A percentile compares a stretch with the other conserved stretches of the same genome.
phyloP scores from a whole-genome alignment of 2,329 filamentous ascomycete species.

The Cladosporium sp. region DNA sequence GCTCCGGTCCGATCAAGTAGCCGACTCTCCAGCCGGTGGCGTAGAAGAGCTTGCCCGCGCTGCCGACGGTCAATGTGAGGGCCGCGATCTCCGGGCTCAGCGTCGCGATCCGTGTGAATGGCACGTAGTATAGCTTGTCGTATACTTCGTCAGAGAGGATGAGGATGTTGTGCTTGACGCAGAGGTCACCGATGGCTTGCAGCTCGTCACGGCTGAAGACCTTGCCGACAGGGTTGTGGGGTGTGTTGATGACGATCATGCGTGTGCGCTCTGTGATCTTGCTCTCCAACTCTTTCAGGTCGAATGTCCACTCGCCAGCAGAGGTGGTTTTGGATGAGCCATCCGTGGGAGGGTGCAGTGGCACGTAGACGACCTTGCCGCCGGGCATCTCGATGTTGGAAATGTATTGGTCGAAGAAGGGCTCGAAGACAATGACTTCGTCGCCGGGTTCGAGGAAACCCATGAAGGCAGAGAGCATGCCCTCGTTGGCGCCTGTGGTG shows the following conservation, averaged over 20 bases:
- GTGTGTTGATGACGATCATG: constrained; percentile 91
- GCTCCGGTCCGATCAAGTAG: constrained; percentile 86
- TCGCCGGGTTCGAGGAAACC: constrained; percentile 92
- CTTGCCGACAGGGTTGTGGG: constrained; percentile 96
- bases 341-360: constrained; percentile 83
- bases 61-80: constrained; percentile 90
- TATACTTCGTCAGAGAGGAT: constrained; percentile 68
- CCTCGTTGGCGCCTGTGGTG: constrained; percentile 88
- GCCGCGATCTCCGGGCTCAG: constrained; percentile 86
- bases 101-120: constrained; percentile 89
- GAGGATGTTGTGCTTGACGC: constrained; percentile 89
- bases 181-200: constrained; percentile 80
- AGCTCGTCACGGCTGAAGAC: constrained; percentile 86
- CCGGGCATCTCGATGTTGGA: constrained; percentile 99
- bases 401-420: constrained; percentile 99
- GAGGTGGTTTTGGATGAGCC: constrained; percentile 66
- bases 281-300: constrained; percentile 73
- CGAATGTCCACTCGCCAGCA: constrained; percentile 69
- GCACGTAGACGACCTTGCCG: constrained; percentile 91
- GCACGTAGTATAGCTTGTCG: constrained; percentile 90
- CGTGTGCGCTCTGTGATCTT: constrained; percentile 85
- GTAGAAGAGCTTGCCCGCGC: constrained; percentile 97
- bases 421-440: constrained; percentile 97
- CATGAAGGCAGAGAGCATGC: constrained; percentile 98
- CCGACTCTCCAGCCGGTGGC: constrained; percentile 96